phyloP scores from a whole-genome alignment of 805 yeast species.

The Kluyveromyces dobzhanskii region DNA sequence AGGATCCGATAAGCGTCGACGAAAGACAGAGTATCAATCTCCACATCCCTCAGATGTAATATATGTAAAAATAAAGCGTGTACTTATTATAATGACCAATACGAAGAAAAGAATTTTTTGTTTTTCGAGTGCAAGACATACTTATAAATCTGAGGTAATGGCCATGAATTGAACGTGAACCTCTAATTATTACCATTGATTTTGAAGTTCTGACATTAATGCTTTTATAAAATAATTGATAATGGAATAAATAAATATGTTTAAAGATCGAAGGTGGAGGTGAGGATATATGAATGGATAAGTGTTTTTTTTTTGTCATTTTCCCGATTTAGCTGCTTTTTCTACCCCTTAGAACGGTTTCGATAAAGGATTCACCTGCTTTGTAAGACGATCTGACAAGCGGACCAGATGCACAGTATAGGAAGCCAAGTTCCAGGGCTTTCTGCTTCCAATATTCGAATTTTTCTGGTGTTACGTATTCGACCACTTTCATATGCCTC shows the following conservation, averaged over 20 bases:
- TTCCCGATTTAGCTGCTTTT: too few species aligned
- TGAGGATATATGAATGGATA: too few species aligned
- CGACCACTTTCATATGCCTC: slow-evolving; percentile 97
- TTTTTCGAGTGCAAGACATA: too few species aligned
- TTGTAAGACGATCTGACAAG: slow-evolving; percentile 92
- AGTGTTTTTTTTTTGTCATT: too few species aligned
- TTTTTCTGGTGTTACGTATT: slow-evolving; percentile 87
- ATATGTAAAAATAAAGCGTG: slow-evolving; percentile 2
- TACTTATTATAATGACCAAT: background rate
- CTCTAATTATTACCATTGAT: too few species aligned
- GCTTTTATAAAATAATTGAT: too few species aligned
- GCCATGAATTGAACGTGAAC: too few species aligned
- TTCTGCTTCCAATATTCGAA: slow-evolving; percentile 87
- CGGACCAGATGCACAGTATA: slow-evolving; percentile 96
- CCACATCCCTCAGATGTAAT: slow-evolving; percentile 38
- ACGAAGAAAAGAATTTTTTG: background rate
- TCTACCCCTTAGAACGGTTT: slow-evolving; percentile 79
- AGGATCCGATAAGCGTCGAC: slow-evolving; percentile 32
- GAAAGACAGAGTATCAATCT: slow-evolving; percentile 44
- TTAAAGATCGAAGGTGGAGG: too few species aligned
- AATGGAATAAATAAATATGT: too few species aligned
- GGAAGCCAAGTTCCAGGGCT: slow-evolving; percentile 84
- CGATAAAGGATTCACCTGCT: slow-evolving; percentile 97
- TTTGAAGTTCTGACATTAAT: too few species aligned
- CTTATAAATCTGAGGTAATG: too few species aligned